These are phyloP conservation scores for Cladorrhinum sp. DNA, from an alignment of 2,329 filamentous ascomycete genomes.

Conservation along the genomic window DNA sequence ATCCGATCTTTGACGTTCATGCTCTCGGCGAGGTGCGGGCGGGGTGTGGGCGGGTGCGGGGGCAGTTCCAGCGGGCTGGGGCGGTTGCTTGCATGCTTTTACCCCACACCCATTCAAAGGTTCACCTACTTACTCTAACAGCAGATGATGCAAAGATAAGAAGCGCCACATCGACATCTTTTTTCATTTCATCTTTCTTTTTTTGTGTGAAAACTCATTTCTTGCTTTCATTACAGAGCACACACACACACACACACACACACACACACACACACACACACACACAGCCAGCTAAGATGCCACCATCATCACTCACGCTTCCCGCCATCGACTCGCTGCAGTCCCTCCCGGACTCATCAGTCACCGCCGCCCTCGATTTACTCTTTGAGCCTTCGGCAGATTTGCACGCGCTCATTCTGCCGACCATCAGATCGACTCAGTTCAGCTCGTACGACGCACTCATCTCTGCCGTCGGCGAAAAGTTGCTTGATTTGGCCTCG, in stretches of 20 bases:
- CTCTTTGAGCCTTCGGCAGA: conserved; percentile 81
- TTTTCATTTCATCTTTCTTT: too few relatives aligned
- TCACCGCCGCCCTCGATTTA: conserved; percentile 64
- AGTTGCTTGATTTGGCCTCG: conserved; percentile 55
- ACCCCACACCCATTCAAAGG: neutral
- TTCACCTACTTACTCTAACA: neutral
- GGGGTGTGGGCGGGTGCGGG: neutral
- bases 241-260: too few relatives aligned
- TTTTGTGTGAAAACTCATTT: too few relatives aligned
- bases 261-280: neutral
- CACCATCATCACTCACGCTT: conserved; percentile 36
- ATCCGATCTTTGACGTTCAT: conserved; percentile 4
- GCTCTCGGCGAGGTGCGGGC: neutral
- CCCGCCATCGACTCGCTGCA: conserved; percentile 58
- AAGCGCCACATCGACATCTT: neutral
- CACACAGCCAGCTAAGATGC: neutral
- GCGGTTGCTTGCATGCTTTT: neutral
- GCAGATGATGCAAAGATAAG: neutral
- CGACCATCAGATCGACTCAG: conserved; percentile 53
- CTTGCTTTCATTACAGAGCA: neutral
- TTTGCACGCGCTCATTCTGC: conserved; percentile 69
- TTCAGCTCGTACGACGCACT: conserved; percentile 69
- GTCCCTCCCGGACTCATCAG: conserved; percentile 51
- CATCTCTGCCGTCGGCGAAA: conserved; percentile 62
- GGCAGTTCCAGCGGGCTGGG: neutral